A percentile compares a stretch with the other conserved stretches of the same genome.
Conservation (phyloP, 805 yeast species). For the Kodamaea neixiangensis region DNA sequence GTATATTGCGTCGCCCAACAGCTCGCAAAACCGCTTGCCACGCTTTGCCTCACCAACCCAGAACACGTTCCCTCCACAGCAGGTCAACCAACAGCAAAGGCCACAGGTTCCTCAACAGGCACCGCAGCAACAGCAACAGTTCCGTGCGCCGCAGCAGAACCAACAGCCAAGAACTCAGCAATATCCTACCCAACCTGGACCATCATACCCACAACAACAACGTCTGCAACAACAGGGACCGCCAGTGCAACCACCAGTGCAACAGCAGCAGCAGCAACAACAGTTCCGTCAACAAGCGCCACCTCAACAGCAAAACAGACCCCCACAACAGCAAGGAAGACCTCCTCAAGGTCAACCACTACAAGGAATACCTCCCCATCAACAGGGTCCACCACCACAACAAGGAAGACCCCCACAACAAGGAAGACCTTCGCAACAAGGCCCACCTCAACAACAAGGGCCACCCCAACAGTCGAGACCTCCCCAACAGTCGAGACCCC, state of each 20-base stretch:
- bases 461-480: conserved; percentile 8
- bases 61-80: conserved; percentile 7
- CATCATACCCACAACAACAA: conserved; percentile 15
- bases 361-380: neutral
- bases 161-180: conserved; percentile 10
- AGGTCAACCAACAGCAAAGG: conserved; percentile 15
- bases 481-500: conserved; percentile 6
- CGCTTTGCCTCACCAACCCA: conserved; percentile 5
- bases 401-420: neutral
- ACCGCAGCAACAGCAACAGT: conserved; percentile 8
- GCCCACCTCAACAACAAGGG: conserved; percentile 4
- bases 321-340: neutral
- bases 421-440: too few relatives aligned
- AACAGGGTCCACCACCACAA: conserved; percentile 1
- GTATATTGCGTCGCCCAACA: conserved; percentile 34
- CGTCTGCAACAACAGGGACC: conserved; percentile 15
- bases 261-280: conserved; percentile 13
- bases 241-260: conserved; percentile 9
- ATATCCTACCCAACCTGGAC: neutral
- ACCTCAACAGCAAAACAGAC: neutral
- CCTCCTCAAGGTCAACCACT: neutral
- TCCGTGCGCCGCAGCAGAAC: neutral
- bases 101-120: conserved; percentile 16
- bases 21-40: conserved; percentile 27
- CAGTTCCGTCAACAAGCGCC: conserved; percentile 8